Evolutionary conservation across 73 alveolate genomes (phyloP).

Genomic region (Symbiodinium natans): DNA sequence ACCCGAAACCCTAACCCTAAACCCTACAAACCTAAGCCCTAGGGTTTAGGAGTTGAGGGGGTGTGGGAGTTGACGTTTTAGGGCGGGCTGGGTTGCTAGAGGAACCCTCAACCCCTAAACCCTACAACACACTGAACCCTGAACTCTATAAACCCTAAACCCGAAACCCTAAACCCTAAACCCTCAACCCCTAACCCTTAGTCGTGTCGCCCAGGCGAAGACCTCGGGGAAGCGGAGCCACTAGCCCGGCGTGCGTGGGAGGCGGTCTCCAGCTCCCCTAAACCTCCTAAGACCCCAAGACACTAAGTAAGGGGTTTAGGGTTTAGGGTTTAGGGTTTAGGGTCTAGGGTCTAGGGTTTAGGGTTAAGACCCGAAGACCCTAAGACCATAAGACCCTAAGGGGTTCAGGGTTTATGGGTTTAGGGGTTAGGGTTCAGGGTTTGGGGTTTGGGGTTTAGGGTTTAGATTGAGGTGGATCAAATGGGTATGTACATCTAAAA

Average conservation of each 20-base stretch:
- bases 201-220: constrained; percentile 28
- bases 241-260: constrained; percentile 92
- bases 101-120: background rate
- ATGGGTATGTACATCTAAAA: no score
- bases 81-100: background rate
- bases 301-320: no score
- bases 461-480: no score
- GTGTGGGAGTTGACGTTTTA: no score
- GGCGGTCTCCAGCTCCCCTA: constrained; percentile 10
- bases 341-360: no score
- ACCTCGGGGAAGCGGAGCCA: constrained; percentile 88
- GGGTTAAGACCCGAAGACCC: no score
- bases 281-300: background rate
- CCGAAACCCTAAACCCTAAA: background rate
- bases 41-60: background rate
- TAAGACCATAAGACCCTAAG: no score
- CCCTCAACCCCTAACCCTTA: background rate
- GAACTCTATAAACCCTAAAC: background rate
- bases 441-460: no score
- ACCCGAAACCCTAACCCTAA: background rate
- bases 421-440: no score
- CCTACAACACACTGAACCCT: background rate
- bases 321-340: no score
- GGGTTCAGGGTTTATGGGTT: no score
- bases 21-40: background rate